These are phyloP conservation scores for Hericium alpestre DNA, from an alignment of 768 basidiomycete species.

Conservation along the genomic window DNA sequence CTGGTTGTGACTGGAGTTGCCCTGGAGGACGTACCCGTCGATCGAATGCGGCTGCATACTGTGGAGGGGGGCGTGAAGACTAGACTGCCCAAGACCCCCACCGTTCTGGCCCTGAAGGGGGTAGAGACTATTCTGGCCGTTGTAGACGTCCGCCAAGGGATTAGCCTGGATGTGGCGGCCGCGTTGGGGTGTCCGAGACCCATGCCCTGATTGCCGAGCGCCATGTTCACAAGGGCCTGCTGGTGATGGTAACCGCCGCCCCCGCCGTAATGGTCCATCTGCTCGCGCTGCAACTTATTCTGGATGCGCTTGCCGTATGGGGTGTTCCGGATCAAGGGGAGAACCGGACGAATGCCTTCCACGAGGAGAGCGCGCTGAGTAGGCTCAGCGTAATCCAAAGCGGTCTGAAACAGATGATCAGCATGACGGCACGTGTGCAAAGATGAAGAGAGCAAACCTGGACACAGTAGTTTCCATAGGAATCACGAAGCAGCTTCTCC, in stretches of 20 bases:
- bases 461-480: conserved; percentile 93
- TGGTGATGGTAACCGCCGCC: conserved; percentile 45
- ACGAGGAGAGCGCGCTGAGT: conserved; percentile 84
- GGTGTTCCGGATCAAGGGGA: conserved; percentile 96
- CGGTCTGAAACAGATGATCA: conserved; percentile 49
- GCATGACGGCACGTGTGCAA: background rate
- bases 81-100: conserved; percentile 23
- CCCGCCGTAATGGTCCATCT: conserved; percentile 52
- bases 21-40: conserved; percentile 74
- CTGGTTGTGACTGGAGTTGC: conserved; percentile 55
- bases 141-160: conserved; percentile 57
- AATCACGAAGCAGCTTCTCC: conserved; percentile 92
- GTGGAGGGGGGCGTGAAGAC: conserved; percentile 37
- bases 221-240: conserved; percentile 49
- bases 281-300: conserved; percentile 94
- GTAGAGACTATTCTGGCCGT: conserved; percentile 51
- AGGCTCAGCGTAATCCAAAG: conserved; percentile 96
- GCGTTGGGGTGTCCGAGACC: conserved; percentile 24
- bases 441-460: conserved; percentile 38
- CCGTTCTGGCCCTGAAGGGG: conserved; percentile 51
- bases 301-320: conserved; percentile 99
- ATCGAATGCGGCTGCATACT: conserved; percentile 60
- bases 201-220: conserved; percentile 48
- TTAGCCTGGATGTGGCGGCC: conserved; percentile 49
- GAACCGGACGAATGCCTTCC: conserved; percentile 95